A percentile compares a stretch with the other conserved stretches of the same genome.
Conservation (phyloP, 1,284 basidiomycete genomes). For the Ceratorhiza oryzae-sativae region DNA sequence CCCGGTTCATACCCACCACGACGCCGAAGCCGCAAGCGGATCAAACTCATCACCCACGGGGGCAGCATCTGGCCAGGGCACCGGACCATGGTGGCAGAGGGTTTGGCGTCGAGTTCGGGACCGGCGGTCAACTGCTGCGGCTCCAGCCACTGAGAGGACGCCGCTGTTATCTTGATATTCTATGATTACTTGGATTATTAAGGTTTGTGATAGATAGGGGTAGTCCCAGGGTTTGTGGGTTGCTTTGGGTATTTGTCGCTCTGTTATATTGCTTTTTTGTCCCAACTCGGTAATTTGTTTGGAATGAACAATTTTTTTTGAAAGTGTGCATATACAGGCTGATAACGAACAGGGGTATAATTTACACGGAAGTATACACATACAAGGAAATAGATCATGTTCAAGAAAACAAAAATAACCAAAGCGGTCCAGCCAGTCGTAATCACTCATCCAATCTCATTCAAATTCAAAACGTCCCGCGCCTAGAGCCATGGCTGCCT, state of each 20-base stretch:
- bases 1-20: background rate
- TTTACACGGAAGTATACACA: slow-evolving; percentile 8
- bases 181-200: background rate
- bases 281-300: slow-evolving; percentile 28
- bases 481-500: slow-evolving; percentile 10
- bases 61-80: background rate
- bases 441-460: no score
- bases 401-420: background rate
- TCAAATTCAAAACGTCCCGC: slow-evolving; percentile 7
- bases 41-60: background rate
- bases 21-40: slow-evolving; percentile 6
- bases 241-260: background rate
- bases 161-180: slow-evolving; percentile 27
- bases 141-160: slow-evolving; percentile 29
- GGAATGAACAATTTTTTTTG: slow-evolving; percentile 28
- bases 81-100: slow-evolving; percentile 30
- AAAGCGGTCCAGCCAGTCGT: background rate
- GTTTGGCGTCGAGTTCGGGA: slow-evolving; percentile 3
- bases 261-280: background rate
- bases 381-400: background rate
- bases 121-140: background rate
- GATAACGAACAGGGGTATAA: background rate
- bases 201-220: slow-evolving; percentile 20
- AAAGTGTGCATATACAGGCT: slow-evolving; percentile 1
- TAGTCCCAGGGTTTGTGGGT: background rate